Conservation (phyloP, 2,329 filamentous ascomycete species). For the Truncatella angustata region DNA sequence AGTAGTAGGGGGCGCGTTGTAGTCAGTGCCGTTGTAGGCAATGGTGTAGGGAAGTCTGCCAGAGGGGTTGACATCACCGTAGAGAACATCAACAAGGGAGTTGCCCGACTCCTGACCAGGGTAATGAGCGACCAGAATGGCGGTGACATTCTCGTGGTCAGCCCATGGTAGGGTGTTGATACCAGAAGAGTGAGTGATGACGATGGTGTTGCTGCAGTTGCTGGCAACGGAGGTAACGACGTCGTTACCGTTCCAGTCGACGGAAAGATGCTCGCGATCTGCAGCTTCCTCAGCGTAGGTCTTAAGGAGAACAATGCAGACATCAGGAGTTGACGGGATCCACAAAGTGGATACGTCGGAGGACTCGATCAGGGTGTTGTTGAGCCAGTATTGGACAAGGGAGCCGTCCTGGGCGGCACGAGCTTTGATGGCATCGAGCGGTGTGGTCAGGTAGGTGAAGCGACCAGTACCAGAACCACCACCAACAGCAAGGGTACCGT, state of each 20-base stretch:
- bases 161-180: slow-evolving; percentile 53
- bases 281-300: slow-evolving; percentile 66
- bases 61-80: slow-evolving; percentile 57
- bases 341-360: slow-evolving; percentile 43
- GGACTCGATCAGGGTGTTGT: slow-evolving; percentile 40
- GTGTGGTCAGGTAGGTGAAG: slow-evolving; percentile 53
- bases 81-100: slow-evolving; percentile 59
- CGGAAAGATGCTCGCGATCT: slow-evolving; percentile 50
- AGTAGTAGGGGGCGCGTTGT: slow-evolving; percentile 39
- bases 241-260: slow-evolving; percentile 62
- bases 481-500: slow-evolving; percentile 54
- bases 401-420: slow-evolving; percentile 41
- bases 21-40: slow-evolving; percentile 51
- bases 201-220: slow-evolving; percentile 49
- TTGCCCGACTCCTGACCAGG: slow-evolving; percentile 63
- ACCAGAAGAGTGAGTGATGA: slow-evolving; percentile 60
- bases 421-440: slow-evolving; percentile 53
- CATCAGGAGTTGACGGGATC: slow-evolving; percentile 51
- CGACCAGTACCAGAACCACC: slow-evolving; percentile 57
- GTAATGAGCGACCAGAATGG: slow-evolving; percentile 58
- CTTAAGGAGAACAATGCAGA: slow-evolving; percentile 66
- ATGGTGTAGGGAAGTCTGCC: slow-evolving; percentile 69
- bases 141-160: slow-evolving; percentile 59
- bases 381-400: slow-evolving; percentile 41
- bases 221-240: slow-evolving; percentile 48